These are phyloP conservation scores for Canna indica DNA, from an alignment of 176 grass and related monocot genomes.

Conservation along the genomic window DNA sequence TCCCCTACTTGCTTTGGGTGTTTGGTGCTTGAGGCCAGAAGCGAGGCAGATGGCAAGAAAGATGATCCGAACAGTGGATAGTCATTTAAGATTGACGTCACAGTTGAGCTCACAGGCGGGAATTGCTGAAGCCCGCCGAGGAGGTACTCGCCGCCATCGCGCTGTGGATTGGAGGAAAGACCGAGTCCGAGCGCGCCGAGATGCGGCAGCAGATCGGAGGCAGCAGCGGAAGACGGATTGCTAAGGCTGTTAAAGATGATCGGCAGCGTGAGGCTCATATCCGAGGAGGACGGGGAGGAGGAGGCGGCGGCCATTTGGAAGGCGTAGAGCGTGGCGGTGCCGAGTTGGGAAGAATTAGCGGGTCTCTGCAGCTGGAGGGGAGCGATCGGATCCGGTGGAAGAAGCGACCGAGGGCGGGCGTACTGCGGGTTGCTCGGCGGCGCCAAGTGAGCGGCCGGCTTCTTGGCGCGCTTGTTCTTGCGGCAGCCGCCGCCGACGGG, in stretches of 20 bases:
- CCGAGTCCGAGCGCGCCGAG: background rate
- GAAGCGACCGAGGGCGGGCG: background rate
- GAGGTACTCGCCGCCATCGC: background rate
- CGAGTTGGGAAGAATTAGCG: background rate
- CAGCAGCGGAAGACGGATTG: background rate
- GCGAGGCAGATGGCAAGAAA: background rate
- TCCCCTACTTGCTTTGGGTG: slow-evolving; percentile 1
- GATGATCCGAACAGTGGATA: background rate
- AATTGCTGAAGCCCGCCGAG: background rate
- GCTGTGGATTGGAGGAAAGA: background rate
- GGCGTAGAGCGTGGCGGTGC: background rate
- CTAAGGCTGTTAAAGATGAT: background rate
- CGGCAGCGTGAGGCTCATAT: background rate
- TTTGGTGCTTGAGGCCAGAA: background rate
- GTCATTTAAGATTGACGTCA: background rate
- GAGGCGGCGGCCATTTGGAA: background rate
- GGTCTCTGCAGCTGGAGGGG: background rate
- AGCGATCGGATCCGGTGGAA: background rate
- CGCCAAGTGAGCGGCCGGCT: background rate
- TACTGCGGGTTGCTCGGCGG: background rate
- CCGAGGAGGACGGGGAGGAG: background rate
- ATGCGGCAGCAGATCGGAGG: slow-evolving; percentile 10
- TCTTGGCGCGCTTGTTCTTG: slow-evolving; percentile 12
- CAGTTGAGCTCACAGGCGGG: background rate
- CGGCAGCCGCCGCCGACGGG: slow-evolving; percentile 16